A percentile compares a stretch with the other conserved stretches of the same genome.
Evolutionary conservation across 352 stramenopile species (phyloP).

Genomic region (Phytopythium boreale): DNA sequence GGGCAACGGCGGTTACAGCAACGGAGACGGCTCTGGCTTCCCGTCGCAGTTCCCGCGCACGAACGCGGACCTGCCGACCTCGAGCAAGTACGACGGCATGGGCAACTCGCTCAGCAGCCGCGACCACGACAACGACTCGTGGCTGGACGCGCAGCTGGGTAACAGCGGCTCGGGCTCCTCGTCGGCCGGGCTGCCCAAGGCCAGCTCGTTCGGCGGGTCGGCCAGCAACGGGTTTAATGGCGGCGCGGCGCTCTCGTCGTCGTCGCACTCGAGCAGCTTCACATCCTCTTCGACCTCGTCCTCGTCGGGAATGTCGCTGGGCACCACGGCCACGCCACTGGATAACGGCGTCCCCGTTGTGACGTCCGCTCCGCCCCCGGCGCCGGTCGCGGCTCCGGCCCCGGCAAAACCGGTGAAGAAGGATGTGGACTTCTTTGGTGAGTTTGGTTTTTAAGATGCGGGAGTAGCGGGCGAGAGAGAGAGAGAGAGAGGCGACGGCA

Average conservation of each 20-base stretch:
- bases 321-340: conserved; percentile 17
- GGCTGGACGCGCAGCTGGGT: conserved; percentile 51
- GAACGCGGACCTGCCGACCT: conserved; percentile 51
- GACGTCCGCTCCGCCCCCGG: conserved; percentile 13
- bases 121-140: conserved; percentile 69
- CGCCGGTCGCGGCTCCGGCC: conserved; percentile 21
- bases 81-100: conserved; percentile 63
- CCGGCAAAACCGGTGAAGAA: conserved; percentile 60
- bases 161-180: conserved; percentile 10
- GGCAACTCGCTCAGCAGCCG: conserved; percentile 32
- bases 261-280: conserved; percentile 35
- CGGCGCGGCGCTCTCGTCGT: conserved; percentile 15
- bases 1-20: conserved; percentile 13
- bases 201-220: conserved; percentile 34
- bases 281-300: conserved; percentile 41
- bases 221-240: conserved; percentile 5
- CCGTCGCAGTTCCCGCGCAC: conserved; percentile 47
- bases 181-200: conserved; percentile 14
- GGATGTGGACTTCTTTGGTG: conserved; percentile 82
- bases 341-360: not conserved
- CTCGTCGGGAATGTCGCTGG: conserved; percentile 18
- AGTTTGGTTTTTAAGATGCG: conserved; percentile 66
- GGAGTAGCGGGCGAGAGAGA: not conserved
- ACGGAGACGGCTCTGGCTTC: conserved; percentile 18
- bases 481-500: not conserved